Evolutionary conservation across 352 stramenopile genomes (phyloP), one percentile per base, ranked within the genome.

Genomic region (Phytophthora hibernalis): DNA sequence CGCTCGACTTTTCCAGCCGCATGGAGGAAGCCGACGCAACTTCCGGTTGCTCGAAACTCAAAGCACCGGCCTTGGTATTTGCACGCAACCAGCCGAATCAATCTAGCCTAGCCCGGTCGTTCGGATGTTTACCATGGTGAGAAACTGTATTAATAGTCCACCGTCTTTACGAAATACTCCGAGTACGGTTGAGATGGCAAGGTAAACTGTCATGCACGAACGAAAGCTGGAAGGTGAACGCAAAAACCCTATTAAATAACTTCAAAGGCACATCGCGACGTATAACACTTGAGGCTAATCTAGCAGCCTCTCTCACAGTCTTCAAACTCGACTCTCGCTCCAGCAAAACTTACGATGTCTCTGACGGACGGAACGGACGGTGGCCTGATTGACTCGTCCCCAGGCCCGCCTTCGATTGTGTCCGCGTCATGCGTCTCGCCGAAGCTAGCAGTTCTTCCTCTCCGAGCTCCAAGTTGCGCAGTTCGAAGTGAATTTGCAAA

Each of bases 401-500:
- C 48, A 66, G 40, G 18, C 57, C 65, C 26, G 24, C 31, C 48
- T 71, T 74, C 13, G 54, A 64, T 38, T 65, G 62, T 18, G 62
- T 72, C 31, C 52, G 42, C 30, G 68, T 72, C 68, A 70, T 64
- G 44, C 64, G 65, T 61, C 69, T 55, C 15, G 53, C 58, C 10
- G 69, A 77, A 26, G 58, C 51, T 16, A 64, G 21, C 9, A 73
- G 51, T 22, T 71, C 51, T 21, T 77, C 65, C 38, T 74, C 59
- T 20, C 43, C 53, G 3, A 71, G 54, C 61, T 77, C 70, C 60
- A 77, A 49, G 16, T 77, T 69, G 11, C 85, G 80, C 44, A 94
- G 72, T 35, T 84, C 75, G 54, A 85, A 94, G 60, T 91, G 85
- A 54, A 94, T 65, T 63, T 92, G 71, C 30, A 94, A 40, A 6